Conservation (phyloP, 495 filamentous ascomycete species). For the Penicillium riverlandense region DNA sequence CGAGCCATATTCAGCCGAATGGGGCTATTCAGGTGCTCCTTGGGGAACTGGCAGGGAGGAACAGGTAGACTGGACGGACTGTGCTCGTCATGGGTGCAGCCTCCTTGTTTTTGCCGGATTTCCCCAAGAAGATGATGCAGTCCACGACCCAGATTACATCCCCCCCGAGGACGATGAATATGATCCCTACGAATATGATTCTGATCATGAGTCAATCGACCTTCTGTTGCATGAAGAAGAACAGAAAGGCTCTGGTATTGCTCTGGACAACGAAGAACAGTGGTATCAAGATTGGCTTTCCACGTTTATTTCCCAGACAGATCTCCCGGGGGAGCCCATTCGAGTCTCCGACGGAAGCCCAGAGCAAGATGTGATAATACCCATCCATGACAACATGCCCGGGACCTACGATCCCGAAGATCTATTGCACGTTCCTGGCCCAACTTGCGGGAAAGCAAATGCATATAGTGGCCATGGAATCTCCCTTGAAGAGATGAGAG, state of each 20-base stretch:
- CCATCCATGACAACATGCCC: no score
- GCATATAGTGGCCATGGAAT: constrained; percentile 17
- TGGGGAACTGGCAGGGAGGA: background rate
- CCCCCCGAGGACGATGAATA: background rate
- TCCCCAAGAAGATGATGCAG: background rate
- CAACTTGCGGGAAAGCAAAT: constrained; percentile 2
- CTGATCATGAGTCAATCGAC: constrained; percentile 2
- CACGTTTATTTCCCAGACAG: background rate
- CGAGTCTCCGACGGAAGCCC: background rate
- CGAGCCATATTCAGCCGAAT: constrained; percentile 9
- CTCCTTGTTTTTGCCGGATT: background rate
- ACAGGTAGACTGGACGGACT: background rate
- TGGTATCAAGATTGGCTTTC: constrained; percentile 4
- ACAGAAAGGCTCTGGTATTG: no score
- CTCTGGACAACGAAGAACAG: background rate
- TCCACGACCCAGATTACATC: constrained; percentile 1
- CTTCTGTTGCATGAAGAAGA: background rate
- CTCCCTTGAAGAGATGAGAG: constrained; percentile 18
- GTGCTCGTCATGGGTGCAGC: background rate
- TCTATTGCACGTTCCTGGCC: constrained; percentile 11
- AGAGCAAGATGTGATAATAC: no score
- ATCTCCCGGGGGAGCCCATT: background rate
- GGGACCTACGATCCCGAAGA: no score
- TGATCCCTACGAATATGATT: constrained; percentile 8
- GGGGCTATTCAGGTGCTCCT: constrained; percentile 5